Evolutionary conservation across 495 filamentous ascomycete genomes (phyloP).

Genomic region (Neurospora sp.): DNA sequence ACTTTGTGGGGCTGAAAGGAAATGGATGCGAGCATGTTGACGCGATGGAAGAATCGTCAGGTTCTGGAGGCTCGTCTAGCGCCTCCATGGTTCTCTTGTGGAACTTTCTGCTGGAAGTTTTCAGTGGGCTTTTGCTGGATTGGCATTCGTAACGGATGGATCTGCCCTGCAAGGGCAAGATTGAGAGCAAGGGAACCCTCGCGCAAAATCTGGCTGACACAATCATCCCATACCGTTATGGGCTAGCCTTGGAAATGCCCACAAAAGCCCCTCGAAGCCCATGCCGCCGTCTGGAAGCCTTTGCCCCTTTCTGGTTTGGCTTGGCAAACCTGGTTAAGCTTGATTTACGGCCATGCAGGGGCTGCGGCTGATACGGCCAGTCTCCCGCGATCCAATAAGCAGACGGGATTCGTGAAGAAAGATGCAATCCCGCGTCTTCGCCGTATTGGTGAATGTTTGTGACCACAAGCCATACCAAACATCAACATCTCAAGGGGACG

Average conservation of each 20-base stretch:
- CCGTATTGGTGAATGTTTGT: not conserved
- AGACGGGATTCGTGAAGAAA: not conserved
- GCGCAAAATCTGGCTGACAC: not conserved
- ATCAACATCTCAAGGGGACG: not conserved
- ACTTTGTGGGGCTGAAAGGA: not conserved
- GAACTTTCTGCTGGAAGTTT: not conserved
- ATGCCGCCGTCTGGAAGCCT: not conserved
- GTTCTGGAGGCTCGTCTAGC: not conserved
- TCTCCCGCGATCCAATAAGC: constrained; percentile 3
- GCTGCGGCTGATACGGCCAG: not conserved
- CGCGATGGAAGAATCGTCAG: not conserved
- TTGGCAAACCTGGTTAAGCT: not conserved
- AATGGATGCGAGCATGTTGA: not conserved
- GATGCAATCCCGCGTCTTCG: not conserved
- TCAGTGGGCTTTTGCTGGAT: not conserved
- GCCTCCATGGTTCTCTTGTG: not conserved
- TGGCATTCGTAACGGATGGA: not conserved
- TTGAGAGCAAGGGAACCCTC: not conserved
- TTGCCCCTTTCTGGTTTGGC: not conserved
- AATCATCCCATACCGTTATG: not conserved
- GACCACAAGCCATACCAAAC: not conserved
- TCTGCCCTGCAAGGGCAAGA: not conserved
- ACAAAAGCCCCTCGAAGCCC: not conserved
- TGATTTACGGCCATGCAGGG: not conserved
- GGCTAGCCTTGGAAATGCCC: not conserved